These are phyloP conservation scores for Rutstroemia sp. DNA, from an alignment of 2,329 filamentous ascomycete species.

Conservation along the genomic window DNA sequence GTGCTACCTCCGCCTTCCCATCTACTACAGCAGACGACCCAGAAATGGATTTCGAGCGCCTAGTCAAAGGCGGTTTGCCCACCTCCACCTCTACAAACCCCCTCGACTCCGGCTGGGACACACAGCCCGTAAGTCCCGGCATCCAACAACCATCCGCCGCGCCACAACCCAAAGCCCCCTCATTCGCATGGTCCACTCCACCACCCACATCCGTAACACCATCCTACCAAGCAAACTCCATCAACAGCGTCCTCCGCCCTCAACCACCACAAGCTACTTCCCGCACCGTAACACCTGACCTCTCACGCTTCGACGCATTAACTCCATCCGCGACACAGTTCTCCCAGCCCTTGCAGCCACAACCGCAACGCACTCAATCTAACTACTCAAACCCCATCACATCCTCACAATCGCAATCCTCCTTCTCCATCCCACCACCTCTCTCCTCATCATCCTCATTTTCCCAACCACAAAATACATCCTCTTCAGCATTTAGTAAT, in stretches of 20 bases:
- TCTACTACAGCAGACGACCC: conserved; percentile 54
- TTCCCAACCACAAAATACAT: conserved; percentile 10
- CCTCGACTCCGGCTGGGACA: conserved; percentile 46
- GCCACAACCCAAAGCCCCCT: conserved; percentile 34
- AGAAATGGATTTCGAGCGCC: conserved; percentile 75
- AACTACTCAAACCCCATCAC: background rate
- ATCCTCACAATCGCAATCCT: background rate
- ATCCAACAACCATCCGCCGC: conserved; percentile 32
- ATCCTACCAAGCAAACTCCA: conserved; percentile 11
- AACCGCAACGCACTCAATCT: conserved; percentile 32
- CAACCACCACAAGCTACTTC: conserved; percentile 36
- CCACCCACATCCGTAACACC: conserved; percentile 32
- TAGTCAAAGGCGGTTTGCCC: conserved; percentile 67
- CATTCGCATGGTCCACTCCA: conserved; percentile 60
- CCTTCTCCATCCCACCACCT: conserved; percentile 36
- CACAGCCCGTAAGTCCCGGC: conserved; percentile 29
- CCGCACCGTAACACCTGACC: conserved; percentile 52
- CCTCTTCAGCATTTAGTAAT: conserved; percentile 12
- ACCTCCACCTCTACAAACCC: conserved; percentile 30
- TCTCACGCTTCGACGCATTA: conserved; percentile 47
- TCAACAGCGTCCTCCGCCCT: conserved; percentile 20
- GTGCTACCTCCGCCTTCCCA: conserved; percentile 51
- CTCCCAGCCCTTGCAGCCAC: conserved; percentile 44
- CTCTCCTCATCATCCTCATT: background rate
- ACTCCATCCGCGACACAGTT: conserved; percentile 55